Conservation (phyloP, 2,329 filamentous ascomycete genomes). For the Colletotrichum coccodes region DNA sequence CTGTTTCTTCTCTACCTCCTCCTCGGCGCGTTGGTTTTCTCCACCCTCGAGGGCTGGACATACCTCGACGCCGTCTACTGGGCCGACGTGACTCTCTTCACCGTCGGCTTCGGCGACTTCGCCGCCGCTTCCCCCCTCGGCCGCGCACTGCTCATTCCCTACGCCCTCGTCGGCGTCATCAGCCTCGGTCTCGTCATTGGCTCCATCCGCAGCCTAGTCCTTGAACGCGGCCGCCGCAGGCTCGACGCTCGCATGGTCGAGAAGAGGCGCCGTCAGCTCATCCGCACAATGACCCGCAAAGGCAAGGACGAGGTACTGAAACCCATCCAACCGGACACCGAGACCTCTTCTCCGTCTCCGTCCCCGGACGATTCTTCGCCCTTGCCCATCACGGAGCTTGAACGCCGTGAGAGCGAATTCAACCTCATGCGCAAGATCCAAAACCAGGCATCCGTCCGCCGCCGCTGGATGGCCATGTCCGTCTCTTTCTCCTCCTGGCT, state of each 20-base stretch:
- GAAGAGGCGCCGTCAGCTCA: constrained; percentile 61
- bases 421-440: constrained; percentile 86
- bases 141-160: constrained; percentile 82
- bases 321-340: constrained; percentile 50
- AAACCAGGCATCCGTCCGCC: constrained; percentile 67
- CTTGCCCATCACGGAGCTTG: constrained; percentile 52
- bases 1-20: constrained; percentile 84
- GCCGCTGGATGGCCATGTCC: constrained; percentile 78
- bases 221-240: constrained; percentile 66
- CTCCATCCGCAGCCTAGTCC: constrained; percentile 75
- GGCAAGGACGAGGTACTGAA: constrained; percentile 59
- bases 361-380: not conserved
- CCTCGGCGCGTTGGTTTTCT: constrained; percentile 80
- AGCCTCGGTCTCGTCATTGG: constrained; percentile 86
- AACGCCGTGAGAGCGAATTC: constrained; percentile 77
- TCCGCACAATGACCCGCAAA: constrained; percentile 56
- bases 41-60: constrained; percentile 75
- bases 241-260: constrained; percentile 69
- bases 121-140: constrained; percentile 62
- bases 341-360: not conserved
- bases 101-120: constrained; percentile 71
- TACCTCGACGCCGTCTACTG: constrained; percentile 85
- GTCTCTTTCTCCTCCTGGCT: constrained; percentile 76
- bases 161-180: constrained; percentile 83
- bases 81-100: constrained; percentile 77